phyloP scores from a whole-genome alignment of 2,329 filamentous ascomycete species.

The Diplodia sapinea region DNA sequence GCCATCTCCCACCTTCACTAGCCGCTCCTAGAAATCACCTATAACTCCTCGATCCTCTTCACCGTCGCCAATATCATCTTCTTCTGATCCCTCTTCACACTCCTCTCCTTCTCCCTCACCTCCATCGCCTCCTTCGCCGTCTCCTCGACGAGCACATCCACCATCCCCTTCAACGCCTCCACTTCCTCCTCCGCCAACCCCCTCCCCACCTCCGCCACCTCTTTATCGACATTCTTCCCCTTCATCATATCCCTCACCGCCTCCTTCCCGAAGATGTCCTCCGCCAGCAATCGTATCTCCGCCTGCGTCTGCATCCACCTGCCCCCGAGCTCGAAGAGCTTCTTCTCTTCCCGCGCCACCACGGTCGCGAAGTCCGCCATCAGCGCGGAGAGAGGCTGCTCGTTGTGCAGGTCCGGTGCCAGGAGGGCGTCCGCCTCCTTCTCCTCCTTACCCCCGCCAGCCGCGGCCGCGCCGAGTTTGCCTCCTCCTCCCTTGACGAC shows the following conservation, averaged over 20 bases:
- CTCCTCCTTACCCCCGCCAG: neutral
- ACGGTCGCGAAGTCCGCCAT: constrained; percentile 37
- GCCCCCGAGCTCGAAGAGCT: constrained; percentile 36
- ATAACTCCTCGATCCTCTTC: constrained; percentile 33
- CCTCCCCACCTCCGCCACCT: neutral
- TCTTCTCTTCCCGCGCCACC: constrained; percentile 35
- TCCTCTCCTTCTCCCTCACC: constrained; percentile 36
- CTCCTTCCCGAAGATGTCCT: neutral
- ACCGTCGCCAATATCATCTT: neutral
- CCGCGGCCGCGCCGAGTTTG: neutral
- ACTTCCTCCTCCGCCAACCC: constrained; percentile 34
- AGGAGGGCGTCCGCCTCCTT: constrained; percentile 32
- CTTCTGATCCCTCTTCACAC: constrained; percentile 36
- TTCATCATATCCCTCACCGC: neutral
- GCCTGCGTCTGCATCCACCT: constrained; percentile 40
- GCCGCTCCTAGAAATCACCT: neutral
- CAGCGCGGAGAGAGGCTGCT: constrained; percentile 33
- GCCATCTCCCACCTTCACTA: no score
- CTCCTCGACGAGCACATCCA: constrained; percentile 36
- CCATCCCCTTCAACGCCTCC: constrained; percentile 33
- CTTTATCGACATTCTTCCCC: neutral
- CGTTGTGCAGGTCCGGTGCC: neutral
- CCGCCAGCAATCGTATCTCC: constrained; percentile 38
- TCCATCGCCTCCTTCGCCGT: constrained; percentile 33
- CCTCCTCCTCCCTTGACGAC: constrained; percentile 12